Conservation (phyloP, 768 basidiomycete species). For the Lyophyllum shimeji region DNA sequence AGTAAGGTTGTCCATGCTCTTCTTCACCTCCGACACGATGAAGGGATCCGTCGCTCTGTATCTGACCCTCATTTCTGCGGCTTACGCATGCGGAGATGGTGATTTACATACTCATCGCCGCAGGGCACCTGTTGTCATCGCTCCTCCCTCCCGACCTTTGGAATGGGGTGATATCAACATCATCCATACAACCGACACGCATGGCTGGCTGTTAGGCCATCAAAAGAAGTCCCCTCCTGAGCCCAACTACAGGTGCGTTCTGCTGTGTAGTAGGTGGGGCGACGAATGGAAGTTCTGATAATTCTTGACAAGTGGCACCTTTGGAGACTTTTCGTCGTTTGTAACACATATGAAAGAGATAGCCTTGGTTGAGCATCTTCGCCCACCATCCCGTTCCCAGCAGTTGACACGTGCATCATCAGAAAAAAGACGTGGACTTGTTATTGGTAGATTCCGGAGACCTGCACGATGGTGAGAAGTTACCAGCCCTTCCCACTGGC, state of each 20-base stretch:
- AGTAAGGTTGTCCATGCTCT: neutral
- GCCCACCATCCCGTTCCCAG: neutral
- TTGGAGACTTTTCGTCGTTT: conserved; percentile 83
- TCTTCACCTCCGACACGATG: neutral
- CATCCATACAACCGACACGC: conserved; percentile 82
- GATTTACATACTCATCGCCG: neutral
- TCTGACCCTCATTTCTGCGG: neutral
- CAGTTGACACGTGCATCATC: neutral
- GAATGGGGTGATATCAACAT: conserved; percentile 91
- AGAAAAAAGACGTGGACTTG: conserved; percentile 77
- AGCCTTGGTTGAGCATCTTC: conserved; percentile 44
- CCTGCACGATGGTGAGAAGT: conserved; percentile 59
- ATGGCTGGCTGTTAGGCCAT: conserved; percentile 74
- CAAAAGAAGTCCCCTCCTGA: conserved; percentile 71
- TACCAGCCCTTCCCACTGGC: neutral
- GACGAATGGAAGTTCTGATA: neutral
- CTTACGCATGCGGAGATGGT: neutral
- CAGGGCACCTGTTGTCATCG: conserved; percentile 20
- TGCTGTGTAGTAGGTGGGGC: neutral
- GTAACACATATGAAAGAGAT: conserved; percentile 76
- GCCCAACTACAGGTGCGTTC: conserved; percentile 55
- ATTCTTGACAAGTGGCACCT: conserved; percentile 40
- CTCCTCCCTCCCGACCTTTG: conserved; percentile 66
- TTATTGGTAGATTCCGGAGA: conserved; percentile 84
- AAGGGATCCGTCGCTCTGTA: neutral